These are phyloP conservation scores for Coprinopsis sp. DNA, from an alignment of 768 basidiomycete genomes.

Conservation along the genomic window DNA sequence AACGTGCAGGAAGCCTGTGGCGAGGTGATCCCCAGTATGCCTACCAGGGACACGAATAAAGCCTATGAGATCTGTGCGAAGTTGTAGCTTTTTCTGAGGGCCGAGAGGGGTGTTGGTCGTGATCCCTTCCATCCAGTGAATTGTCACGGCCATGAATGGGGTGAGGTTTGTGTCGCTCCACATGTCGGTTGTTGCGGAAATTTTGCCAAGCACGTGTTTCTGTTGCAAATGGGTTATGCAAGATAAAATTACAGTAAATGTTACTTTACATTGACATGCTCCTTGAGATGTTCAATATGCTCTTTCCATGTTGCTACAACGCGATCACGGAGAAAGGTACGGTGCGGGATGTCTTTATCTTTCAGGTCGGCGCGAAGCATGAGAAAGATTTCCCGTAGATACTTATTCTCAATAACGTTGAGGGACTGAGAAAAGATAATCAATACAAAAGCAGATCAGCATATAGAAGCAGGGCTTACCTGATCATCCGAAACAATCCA, in stretches of 20 bases:
- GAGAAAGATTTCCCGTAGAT: conserved; percentile 27
- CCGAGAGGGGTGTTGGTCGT: conserved; percentile 7
- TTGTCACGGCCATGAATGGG: conserved; percentile 28
- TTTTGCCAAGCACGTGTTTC: conserved; percentile 19
- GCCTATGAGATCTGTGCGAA: conserved; percentile 22
- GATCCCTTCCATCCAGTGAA: conserved; percentile 20
- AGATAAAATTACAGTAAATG: conserved; percentile 7
- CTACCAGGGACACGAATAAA: conserved; percentile 26
- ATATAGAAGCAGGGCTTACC: conserved; percentile 17
- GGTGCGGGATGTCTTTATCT: conserved; percentile 31
- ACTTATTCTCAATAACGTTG: conserved; percentile 31
- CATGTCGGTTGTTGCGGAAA: conserved; percentile 31
- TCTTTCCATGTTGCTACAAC: conserved; percentile 21
- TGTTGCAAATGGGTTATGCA: conserved; percentile 12
- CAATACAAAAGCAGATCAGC: neutral
- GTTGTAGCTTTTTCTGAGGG: conserved; percentile 15
- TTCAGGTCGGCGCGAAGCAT: conserved; percentile 20
- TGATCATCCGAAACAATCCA: conserved; percentile 30
- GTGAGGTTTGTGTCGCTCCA: conserved; percentile 26
- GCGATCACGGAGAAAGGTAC: conserved; percentile 23
- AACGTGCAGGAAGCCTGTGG: conserved; percentile 15
- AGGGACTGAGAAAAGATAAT: conserved; percentile 24
- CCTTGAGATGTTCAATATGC: conserved; percentile 16
- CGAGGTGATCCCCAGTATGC: conserved; percentile 27
- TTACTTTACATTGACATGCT: conserved; percentile 22